phyloP scores from a whole-genome alignment of 2,329 filamentous ascomycete genomes.

The Colletotrichum trifolii region DNA sequence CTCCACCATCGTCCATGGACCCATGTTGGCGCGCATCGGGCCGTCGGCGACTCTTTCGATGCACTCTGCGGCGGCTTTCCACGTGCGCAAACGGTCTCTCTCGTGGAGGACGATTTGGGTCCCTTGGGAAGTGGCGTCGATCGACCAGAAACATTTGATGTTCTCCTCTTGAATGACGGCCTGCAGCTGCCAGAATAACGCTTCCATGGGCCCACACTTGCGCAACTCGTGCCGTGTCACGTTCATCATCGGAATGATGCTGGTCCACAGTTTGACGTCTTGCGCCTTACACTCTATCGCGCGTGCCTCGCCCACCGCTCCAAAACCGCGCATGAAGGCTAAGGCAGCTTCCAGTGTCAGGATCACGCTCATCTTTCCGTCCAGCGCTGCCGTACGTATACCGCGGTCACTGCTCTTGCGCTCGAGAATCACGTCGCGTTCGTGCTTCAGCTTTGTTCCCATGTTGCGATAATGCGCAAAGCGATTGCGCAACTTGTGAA shows the following conservation, averaged over 20 bases:
- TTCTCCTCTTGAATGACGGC: slow-evolving; percentile 58
- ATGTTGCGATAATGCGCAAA: slow-evolving; percentile 52
- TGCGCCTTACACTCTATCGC: slow-evolving; percentile 55
- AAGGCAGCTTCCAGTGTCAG: slow-evolving; percentile 62
- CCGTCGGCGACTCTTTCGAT: slow-evolving; percentile 44
- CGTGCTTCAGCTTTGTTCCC: slow-evolving; percentile 65
- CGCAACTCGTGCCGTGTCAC: slow-evolving; percentile 54
- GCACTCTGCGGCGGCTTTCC: slow-evolving; percentile 46
- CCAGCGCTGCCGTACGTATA: slow-evolving; percentile 40
- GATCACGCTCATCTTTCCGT: slow-evolving; percentile 54
- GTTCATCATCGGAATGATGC: slow-evolving; percentile 57
- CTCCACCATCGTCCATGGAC: slow-evolving; percentile 58
- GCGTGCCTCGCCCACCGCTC: slow-evolving; percentile 58
- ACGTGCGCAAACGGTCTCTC: slow-evolving; percentile 42
- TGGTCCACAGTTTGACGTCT: slow-evolving; percentile 55
- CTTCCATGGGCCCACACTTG: slow-evolving; percentile 48
- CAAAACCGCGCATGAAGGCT: slow-evolving; percentile 65
- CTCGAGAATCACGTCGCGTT: slow-evolving; percentile 56
- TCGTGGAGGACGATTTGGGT: slow-evolving; percentile 42
- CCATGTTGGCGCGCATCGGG: slow-evolving; percentile 43
- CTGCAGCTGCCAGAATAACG: slow-evolving; percentile 57
- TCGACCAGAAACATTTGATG: slow-evolving; percentile 49
- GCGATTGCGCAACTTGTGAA: slow-evolving; percentile 47
- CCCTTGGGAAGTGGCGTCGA: slow-evolving; percentile 39
- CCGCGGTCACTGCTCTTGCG: slow-evolving; percentile 35